phyloP scores from a whole-genome alignment of 129 eudicot species.

The Apium graveolens region DNA sequence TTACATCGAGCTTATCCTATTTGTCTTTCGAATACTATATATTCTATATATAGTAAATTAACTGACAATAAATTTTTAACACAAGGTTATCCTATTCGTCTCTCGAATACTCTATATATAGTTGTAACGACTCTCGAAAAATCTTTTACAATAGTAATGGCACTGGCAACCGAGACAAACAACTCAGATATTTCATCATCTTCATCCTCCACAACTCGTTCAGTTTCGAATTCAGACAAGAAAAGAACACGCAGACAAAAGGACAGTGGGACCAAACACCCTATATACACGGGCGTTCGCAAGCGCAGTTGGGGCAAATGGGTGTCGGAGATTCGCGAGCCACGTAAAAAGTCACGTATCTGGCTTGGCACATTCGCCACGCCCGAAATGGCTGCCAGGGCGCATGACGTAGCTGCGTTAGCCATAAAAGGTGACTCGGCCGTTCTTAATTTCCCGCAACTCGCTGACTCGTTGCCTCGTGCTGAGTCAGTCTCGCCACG shows the following conservation, averaged over 20 bases:
- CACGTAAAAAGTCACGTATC: not conserved
- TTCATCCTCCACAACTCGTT: not conserved
- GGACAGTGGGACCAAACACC: not conserved
- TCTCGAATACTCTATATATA: not conserved
- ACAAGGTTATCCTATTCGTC: too few relatives aligned
- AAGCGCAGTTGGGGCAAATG: slow-evolving; percentile 11
- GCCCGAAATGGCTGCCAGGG: slow-evolving; percentile 1
- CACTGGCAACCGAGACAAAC: not conserved
- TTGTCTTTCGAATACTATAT: too few relatives aligned
- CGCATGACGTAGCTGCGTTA: not conserved
- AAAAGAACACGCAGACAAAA: not conserved
- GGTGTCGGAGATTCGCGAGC: slow-evolving; percentile 5
- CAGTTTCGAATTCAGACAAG: not conserved
- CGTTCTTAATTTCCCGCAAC: slow-evolving; percentile 3
- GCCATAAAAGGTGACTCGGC: not conserved
- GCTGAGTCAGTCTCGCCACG: not conserved
- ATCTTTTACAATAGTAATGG: not conserved
- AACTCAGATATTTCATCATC: not conserved
- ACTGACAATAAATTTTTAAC: too few relatives aligned
- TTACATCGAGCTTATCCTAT: too few relatives aligned
- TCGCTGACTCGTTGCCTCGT: not conserved
- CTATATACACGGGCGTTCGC: not conserved
- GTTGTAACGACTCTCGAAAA: not conserved
- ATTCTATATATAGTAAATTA: too few relatives aligned
- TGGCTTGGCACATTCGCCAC: not conserved